These are phyloP conservation scores for Diaporthe velutina DNA, from an alignment of 2,329 filamentous ascomycete species.

Conservation along the genomic window DNA sequence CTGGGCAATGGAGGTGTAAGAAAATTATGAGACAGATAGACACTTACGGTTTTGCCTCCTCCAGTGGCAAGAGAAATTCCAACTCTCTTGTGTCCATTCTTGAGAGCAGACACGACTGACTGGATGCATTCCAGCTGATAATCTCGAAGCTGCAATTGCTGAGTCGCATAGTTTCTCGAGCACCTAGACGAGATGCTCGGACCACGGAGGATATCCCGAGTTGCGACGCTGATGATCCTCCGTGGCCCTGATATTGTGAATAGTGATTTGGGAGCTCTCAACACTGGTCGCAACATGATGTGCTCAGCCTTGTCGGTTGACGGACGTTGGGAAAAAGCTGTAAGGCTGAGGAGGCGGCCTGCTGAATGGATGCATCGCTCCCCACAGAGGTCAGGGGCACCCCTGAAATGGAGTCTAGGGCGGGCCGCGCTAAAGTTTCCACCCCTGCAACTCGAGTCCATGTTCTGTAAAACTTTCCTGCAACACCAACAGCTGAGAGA, in stretches of 20 bases:
- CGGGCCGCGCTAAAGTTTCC: constrained; percentile 16
- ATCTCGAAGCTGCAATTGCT: constrained; percentile 67
- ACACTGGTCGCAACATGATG: constrained; percentile 35
- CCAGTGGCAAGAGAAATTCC: constrained; percentile 91
- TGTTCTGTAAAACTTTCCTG: constrained; percentile 3
- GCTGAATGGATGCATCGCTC: not conserved
- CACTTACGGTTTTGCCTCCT: constrained; percentile 84
- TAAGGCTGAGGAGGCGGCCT: constrained; percentile 28
- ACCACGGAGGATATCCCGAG: not conserved
- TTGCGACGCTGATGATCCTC: not conserved
- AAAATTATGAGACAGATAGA: constrained; percentile 31
- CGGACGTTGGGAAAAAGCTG: constrained; percentile 30
- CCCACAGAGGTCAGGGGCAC: not conserved
- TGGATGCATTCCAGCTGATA: constrained; percentile 95
- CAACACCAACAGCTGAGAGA: not conserved
- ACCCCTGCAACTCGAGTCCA: constrained; percentile 23
- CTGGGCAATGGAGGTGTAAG: too few species aligned
- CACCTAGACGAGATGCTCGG: not conserved
- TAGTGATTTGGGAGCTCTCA: constrained; percentile 4
- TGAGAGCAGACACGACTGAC: constrained; percentile 78
- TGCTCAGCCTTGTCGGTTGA: constrained; percentile 35
- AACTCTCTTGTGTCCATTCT: constrained; percentile 80
- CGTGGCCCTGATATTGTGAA: not conserved
- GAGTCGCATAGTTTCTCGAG: constrained; percentile 33
- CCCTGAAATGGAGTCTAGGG: not conserved